Conservation (phyloP, 192 early-diverging fungal species). For the Backusella mclennaniae region DNA sequence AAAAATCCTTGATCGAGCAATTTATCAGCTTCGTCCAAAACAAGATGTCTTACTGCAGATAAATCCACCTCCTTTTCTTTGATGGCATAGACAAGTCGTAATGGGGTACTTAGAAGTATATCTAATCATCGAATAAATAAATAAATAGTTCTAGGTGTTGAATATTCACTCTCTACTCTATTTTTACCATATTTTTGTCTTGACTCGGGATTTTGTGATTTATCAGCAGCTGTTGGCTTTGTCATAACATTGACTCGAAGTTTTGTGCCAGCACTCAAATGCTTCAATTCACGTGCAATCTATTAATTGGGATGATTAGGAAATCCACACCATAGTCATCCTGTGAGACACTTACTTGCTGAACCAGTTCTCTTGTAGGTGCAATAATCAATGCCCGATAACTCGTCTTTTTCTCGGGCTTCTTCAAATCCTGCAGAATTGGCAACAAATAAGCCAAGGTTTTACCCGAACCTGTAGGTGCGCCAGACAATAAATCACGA, state of each 20-base stretch:
- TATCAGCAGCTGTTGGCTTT: slow-evolving; percentile 70
- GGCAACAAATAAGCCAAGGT: slow-evolving; percentile 93
- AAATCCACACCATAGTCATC: neutral
- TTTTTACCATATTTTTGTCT: slow-evolving; percentile 63
- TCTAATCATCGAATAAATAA: slow-evolving; percentile 46
- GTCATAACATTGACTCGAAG: slow-evolving; percentile 84
- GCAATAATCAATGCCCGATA: slow-evolving; percentile 90
- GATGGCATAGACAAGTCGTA: slow-evolving; percentile 88
- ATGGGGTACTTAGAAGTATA: slow-evolving; percentile 90
- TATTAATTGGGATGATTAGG: slow-evolving; percentile 30
- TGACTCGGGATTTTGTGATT: slow-evolving; percentile 61
- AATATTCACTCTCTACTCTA: neutral
- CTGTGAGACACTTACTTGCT: slow-evolving; percentile 47
- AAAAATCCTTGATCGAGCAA: slow-evolving; percentile 81
- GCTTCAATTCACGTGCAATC: slow-evolving; percentile 83
- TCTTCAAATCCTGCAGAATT: slow-evolving; percentile 82
- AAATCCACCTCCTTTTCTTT: slow-evolving; percentile 78
- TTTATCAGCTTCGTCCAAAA: slow-evolving; percentile 85
- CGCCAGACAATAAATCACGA: slow-evolving; percentile 94
- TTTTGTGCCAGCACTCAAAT: slow-evolving; percentile 70
- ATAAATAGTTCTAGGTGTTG: neutral
- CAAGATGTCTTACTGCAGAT: slow-evolving; percentile 61
- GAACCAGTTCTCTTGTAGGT: slow-evolving; percentile 92
- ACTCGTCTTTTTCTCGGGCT: slow-evolving; percentile 70
- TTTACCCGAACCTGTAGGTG: slow-evolving; percentile 98